These are phyloP conservation scores for Aspergillus cejpii DNA, from an alignment of 2,329 filamentous ascomycete genomes.

Conservation along the genomic window DNA sequence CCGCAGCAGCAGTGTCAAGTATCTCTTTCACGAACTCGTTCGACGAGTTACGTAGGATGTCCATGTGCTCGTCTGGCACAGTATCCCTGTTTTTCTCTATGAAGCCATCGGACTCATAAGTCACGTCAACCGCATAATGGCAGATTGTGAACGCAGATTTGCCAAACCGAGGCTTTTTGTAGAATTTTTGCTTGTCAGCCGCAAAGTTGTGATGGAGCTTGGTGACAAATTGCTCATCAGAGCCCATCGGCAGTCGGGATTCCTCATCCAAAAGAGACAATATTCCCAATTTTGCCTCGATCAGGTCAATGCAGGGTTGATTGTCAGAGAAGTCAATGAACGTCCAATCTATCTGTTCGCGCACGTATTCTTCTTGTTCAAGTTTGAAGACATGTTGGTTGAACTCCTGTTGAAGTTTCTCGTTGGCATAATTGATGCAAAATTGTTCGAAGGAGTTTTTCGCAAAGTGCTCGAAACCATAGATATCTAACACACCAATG, in stretches of 20 bases:
- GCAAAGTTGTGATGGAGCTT: constrained; percentile 94
- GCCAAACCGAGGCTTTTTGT: constrained; percentile 96
- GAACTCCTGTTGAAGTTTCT: constrained; percentile 98
- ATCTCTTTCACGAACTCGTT: constrained; percentile 82
- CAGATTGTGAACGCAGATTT: constrained; percentile 97
- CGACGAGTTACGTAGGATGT: constrained; percentile 73
- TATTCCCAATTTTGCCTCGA: constrained; percentile 93
- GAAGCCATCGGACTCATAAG: constrained; percentile 97
- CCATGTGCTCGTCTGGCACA: constrained; percentile 96
- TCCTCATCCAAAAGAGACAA: constrained; percentile 91
- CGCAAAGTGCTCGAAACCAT: constrained; percentile 97
- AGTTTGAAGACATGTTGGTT: constrained; percentile 99
- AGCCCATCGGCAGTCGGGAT: constrained; percentile 91
- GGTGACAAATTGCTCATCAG: constrained; percentile 91
- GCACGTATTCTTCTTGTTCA: constrained; percentile 94
- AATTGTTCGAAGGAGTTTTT: constrained; percentile 99
- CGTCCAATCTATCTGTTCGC: constrained; percentile 96
- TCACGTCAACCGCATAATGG: constrained; percentile 96
- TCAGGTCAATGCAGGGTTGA: constrained; percentile 96
- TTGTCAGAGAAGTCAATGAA: constrained; percentile 99
- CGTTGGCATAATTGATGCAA: constrained; percentile 99
- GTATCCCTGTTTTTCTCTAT: constrained; percentile 99
- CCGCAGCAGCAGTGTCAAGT: constrained; percentile 73
- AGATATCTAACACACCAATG: constrained; percentile 98
- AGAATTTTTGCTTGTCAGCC: constrained; percentile 86